A percentile compares a stretch with the other conserved stretches of the same genome.
Conservation (phyloP, 1,139 yeast genomes). For the Magnusiomyces starmeri region DNA sequence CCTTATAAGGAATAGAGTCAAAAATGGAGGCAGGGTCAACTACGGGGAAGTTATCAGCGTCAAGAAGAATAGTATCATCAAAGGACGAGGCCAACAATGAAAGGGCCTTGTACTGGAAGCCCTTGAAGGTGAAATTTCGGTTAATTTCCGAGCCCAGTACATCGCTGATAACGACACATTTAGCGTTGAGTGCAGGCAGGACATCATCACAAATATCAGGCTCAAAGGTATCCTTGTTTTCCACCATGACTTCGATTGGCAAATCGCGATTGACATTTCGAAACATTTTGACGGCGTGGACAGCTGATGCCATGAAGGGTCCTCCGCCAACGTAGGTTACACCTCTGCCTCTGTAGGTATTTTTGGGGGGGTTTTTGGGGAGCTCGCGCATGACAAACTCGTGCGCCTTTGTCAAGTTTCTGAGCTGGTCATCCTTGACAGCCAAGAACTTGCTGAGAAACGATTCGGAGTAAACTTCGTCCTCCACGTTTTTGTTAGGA, state of each 20-base stretch:
- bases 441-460: constrained; percentile 39
- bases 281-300: constrained; percentile 57
- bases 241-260: constrained; percentile 75
- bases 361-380: constrained; percentile 39
- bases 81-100: constrained; percentile 70
- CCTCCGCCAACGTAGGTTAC: constrained; percentile 83
- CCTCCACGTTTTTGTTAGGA: not conserved
- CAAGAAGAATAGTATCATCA: constrained; percentile 67
- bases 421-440: constrained; percentile 42
- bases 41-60: constrained; percentile 69
- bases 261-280: constrained; percentile 55
- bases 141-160: constrained; percentile 45
- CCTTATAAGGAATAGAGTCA: constrained; percentile 45
- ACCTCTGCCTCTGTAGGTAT: constrained; percentile 50
- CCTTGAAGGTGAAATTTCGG: constrained; percentile 48
- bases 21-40: constrained; percentile 50
- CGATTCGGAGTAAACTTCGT: not conserved
- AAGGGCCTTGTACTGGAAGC: constrained; percentile 72
- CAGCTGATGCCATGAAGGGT: constrained; percentile 62
- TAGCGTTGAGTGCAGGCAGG: constrained; percentile 61
- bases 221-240: constrained; percentile 64
- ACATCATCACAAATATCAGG: constrained; percentile 54
- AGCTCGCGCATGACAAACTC: constrained; percentile 43
- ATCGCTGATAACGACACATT: constrained; percentile 56
- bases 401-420: constrained; percentile 48